Evolutionary conservation across 805 yeast genomes (phyloP).

Genomic region (Saccharomyces jurei): DNA sequence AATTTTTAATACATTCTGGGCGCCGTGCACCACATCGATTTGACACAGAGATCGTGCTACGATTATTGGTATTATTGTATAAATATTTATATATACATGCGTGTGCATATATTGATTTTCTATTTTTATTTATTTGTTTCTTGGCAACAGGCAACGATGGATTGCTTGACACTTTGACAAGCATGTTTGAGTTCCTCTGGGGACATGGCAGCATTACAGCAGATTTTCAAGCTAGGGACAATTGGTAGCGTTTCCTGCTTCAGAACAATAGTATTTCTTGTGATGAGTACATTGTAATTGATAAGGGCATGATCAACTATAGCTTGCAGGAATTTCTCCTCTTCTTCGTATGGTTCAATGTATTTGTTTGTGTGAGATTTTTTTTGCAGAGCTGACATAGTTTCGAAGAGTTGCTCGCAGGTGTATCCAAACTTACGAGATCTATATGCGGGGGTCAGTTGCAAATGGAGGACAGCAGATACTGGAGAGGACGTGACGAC

Average conservation of each 20-base stretch:
- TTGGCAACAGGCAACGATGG: conserved; percentile 18
- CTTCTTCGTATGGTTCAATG: conserved; percentile 35
- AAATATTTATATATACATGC: not conserved
- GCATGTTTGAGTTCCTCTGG: conserved; percentile 39
- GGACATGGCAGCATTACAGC: conserved; percentile 40
- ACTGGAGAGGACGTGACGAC: conserved; percentile 46
- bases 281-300: conserved; percentile 49
- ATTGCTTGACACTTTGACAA: conserved; percentile 32
- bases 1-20: not conserved
- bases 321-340: conserved; percentile 54
- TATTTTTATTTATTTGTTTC: not conserved
- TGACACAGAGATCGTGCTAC: not conserved
- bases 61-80: not conserved
- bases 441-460: conserved; percentile 38
- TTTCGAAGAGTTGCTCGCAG: conserved; percentile 21
- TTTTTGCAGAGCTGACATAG: conserved; percentile 23
- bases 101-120: not conserved
- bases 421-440: conserved; percentile 27
- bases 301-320: conserved; percentile 51
- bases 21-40: not conserved
- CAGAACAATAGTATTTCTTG: conserved; percentile 54
- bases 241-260: conserved; percentile 70
- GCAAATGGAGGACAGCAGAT: conserved; percentile 66
- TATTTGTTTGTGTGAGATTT: conserved; percentile 28
- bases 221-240: conserved; percentile 50